These are phyloP conservation scores for Fusarium papillatum DNA, from an alignment of 2,329 filamentous ascomycete species.

Conservation along the genomic window DNA sequence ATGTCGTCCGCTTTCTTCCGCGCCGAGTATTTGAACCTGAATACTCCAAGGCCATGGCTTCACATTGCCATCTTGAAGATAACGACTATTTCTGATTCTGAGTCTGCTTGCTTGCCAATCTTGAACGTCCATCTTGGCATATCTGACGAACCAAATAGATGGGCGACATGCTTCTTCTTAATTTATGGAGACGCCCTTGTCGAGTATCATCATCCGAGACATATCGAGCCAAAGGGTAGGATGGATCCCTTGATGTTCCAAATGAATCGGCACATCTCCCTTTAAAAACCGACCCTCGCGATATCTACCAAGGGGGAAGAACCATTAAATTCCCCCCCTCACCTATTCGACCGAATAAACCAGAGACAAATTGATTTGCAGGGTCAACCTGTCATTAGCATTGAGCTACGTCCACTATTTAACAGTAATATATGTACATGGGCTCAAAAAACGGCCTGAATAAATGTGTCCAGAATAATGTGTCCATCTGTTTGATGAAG, in stretches of 20 bases:
- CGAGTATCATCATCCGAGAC: neutral
- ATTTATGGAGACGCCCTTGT: neutral
- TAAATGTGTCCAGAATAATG: slow-evolving; percentile 15
- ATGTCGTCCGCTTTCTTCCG: slow-evolving; percentile 24
- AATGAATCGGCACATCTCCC: neutral
- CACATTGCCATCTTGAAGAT: slow-evolving; percentile 17
- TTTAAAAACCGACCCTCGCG: neutral
- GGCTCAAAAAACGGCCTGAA: slow-evolving; percentile 5
- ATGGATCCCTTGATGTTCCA: neutral
- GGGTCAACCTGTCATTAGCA: slow-evolving; percentile 13
- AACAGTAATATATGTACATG: slow-evolving; percentile 6
- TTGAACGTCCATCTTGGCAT: slow-evolving; percentile 27
- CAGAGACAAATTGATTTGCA: neutral
- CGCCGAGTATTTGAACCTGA: slow-evolving; percentile 32
- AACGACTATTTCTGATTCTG: slow-evolving; percentile 29
- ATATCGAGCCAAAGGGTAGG: neutral
- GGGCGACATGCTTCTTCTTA: neutral
- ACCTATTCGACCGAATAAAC: neutral
- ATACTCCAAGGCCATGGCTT: slow-evolving; percentile 32
- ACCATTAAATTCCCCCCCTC: neutral
- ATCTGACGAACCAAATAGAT: neutral
- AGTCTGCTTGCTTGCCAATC: slow-evolving; percentile 33
- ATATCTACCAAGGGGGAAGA: neutral
- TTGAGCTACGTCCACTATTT: slow-evolving; percentile 13
- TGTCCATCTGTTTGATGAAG: neutral